Percentiles rank a stretch among this genome's conserved stretches.
Evolutionary conservation across 192 early-diverging fungal genomes (phyloP).

Genomic region (Allomyces macrogynus): DNA sequence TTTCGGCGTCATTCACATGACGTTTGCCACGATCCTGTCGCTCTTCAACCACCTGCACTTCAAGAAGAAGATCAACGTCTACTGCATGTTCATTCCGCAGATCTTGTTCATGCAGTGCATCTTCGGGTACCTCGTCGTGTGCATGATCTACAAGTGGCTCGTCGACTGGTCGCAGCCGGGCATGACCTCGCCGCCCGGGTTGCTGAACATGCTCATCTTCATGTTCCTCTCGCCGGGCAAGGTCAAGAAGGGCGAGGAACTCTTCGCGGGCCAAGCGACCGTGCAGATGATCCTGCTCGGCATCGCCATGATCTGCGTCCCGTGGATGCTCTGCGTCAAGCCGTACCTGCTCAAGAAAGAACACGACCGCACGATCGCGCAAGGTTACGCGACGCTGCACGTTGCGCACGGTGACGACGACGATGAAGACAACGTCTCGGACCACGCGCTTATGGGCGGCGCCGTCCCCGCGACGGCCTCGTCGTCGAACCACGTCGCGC

Average conservation of each 20-base stretch:
- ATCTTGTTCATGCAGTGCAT: conserved; percentile 78
- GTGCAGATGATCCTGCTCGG: conserved; percentile 66
- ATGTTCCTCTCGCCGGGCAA: conserved; percentile 91
- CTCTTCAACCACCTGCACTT: conserved; percentile 83
- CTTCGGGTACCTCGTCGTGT: conserved; percentile 85
- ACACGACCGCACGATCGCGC: conserved; percentile 48
- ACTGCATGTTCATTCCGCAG: conserved; percentile 80
- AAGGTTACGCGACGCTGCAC: conserved; percentile 49
- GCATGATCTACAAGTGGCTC: conserved; percentile 92
- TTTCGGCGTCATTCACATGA: conserved; percentile 92
- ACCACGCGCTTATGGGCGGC: neutral
- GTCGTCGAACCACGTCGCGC: neutral
- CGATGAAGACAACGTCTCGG: conserved; percentile 29
- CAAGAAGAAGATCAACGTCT: conserved; percentile 55
- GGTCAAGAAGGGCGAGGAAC: conserved; percentile 38
- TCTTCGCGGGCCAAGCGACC: conserved; percentile 69
- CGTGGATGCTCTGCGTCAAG: conserved; percentile 92
- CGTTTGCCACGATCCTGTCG: conserved; percentile 75
- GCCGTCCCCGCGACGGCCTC: neutral
- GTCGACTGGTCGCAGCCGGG: conserved; percentile 57
- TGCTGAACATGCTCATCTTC: conserved; percentile 97
- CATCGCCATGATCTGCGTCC: conserved; percentile 70
- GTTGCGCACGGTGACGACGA: conserved; percentile 21
- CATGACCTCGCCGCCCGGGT: conserved; percentile 60
- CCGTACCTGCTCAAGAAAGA: conserved; percentile 67